Evolutionary conservation across 176 grass and related monocot genomes (phyloP).

Genomic region (Musa acuminata): DNA sequence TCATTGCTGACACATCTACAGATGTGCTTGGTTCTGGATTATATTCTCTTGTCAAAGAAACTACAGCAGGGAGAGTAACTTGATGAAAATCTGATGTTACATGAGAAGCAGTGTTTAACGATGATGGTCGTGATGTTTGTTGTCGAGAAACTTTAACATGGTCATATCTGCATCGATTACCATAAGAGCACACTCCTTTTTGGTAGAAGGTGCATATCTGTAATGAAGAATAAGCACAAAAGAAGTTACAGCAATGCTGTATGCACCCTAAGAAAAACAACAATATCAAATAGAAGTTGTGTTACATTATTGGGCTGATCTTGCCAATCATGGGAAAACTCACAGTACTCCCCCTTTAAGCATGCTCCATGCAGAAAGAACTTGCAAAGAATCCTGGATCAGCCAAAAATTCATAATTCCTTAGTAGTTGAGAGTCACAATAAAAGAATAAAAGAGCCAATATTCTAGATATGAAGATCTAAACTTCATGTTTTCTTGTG

Average conservation of each 20-base stretch:
- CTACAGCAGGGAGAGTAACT: constrained; percentile 22
- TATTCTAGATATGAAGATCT: neutral
- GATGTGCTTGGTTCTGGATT: neutral
- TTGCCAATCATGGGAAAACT: constrained; percentile 85
- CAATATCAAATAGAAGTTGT: neutral
- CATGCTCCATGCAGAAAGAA: constrained; percentile 77
- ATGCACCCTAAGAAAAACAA: neutral
- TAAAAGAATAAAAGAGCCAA: neutral
- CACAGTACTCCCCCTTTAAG: constrained; percentile 80
- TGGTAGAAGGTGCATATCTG: constrained; percentile 91
- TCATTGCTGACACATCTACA: constrained; percentile 10
- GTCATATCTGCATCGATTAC: constrained; percentile 70
- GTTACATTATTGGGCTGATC: constrained; percentile 80
- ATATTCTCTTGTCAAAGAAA: constrained; percentile 19
- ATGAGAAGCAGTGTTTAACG: constrained; percentile 26
- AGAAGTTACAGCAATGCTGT: constrained; percentile 14
- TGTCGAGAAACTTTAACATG: constrained; percentile 42
- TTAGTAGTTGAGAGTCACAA: neutral
- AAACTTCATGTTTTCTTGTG: neutral
- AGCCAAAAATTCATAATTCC: constrained; percentile 14
- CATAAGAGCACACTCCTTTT: constrained; percentile 70
- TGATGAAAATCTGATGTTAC: constrained; percentile 35
- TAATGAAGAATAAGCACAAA: constrained; percentile 1
- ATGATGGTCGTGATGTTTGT: constrained; percentile 10
- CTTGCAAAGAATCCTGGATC: constrained; percentile 71